Conservation (phyloP, 2,329 filamentous ascomycete species). For the Aspergillus chevalieri region DNA sequence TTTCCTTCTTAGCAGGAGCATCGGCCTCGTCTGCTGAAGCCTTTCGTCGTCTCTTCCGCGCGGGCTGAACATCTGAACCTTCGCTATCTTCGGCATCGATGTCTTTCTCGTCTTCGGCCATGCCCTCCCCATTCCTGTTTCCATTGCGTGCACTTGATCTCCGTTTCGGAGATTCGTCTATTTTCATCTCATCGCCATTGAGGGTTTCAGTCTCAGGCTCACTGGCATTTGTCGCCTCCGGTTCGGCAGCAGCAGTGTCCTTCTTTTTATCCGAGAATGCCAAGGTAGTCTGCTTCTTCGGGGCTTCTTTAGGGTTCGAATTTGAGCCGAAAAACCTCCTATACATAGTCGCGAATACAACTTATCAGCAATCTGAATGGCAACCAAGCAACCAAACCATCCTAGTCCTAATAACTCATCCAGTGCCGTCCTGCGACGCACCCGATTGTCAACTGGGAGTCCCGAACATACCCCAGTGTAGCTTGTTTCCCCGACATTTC, state of each 20-base stretch:
- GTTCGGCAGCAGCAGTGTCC: conserved; percentile 22
- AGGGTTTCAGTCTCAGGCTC: conserved; percentile 2
- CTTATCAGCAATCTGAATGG: conserved; percentile 2
- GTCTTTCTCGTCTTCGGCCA: conserved; percentile 18
- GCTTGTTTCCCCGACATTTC: conserved; percentile 56
- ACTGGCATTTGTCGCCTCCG: conserved; percentile 15
- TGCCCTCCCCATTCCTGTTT: conserved; percentile 2
- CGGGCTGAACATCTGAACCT: conserved; percentile 55
- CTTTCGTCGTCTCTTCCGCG: conserved; percentile 48
- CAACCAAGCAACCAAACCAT: conserved; percentile 5
- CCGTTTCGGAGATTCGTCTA: conserved; percentile 9
- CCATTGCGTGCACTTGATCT: conserved; percentile 4
- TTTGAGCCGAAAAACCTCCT: conserved; percentile 81
- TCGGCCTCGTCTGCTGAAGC: conserved; percentile 28
- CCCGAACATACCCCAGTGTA: conserved; percentile 80
- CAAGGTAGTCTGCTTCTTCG: conserved; percentile 70
- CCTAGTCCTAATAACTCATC: neutral
- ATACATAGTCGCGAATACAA: neutral
- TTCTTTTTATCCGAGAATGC: conserved; percentile 60
- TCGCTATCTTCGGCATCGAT: conserved; percentile 41
- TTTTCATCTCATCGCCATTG: conserved; percentile 7
- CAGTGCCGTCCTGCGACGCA: conserved; percentile 38
- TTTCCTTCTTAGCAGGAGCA: conserved; percentile 22
- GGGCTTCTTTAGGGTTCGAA: conserved; percentile 49
- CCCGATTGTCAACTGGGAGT: conserved; percentile 68